A percentile compares a stretch with the other conserved stretches of the same genome.
Evolutionary conservation across 2,329 filamentous ascomycete genomes (phyloP).

Genomic region (Drechmeria coniospora): DNA sequence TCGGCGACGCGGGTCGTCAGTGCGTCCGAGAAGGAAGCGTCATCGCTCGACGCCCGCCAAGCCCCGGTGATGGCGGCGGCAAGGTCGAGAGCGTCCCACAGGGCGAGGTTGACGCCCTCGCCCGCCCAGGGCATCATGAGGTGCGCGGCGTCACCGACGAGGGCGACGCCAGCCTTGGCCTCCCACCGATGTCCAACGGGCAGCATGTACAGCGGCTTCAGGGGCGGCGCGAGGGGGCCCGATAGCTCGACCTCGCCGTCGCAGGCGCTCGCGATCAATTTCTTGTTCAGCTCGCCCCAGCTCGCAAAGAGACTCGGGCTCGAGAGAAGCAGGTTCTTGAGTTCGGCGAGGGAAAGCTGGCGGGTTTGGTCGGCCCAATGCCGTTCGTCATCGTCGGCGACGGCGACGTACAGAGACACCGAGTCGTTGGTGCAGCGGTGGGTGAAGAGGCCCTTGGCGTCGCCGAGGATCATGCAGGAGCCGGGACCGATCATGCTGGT

Average conservation of each 20-base stretch:
- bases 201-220: constrained; percentile 20
- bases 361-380: constrained; percentile 1
- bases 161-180: constrained; percentile 23
- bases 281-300: constrained; percentile 12
- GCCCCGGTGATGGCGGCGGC: constrained; percentile 13
- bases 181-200: constrained; percentile 28
- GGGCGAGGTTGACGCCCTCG: constrained; percentile 37
- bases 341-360: constrained; percentile 5
- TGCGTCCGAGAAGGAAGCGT: constrained; percentile 4
- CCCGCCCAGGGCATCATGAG: constrained; percentile 35
- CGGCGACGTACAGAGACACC: constrained; percentile 13
- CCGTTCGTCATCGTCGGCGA: constrained; percentile 13
- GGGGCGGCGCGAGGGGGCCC: constrained; percentile 5
- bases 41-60: not conserved
- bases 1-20: constrained; percentile 6
- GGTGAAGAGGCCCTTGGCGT: constrained; percentile 20
- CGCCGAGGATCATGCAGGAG: constrained; percentile 16
- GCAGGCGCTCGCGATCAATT: constrained; percentile 13
- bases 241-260: constrained; percentile 9
- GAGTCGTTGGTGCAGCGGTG: constrained; percentile 15
- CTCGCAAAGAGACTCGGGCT: constrained; percentile 8
- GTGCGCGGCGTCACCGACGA: constrained; percentile 41
- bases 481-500: constrained; percentile 23
- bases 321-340: constrained; percentile 9
- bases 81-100: constrained; percentile 33